Base-by-base conservation (phyloP, 768 basidiomycete species). In the Paxillus involutus region DNA sequence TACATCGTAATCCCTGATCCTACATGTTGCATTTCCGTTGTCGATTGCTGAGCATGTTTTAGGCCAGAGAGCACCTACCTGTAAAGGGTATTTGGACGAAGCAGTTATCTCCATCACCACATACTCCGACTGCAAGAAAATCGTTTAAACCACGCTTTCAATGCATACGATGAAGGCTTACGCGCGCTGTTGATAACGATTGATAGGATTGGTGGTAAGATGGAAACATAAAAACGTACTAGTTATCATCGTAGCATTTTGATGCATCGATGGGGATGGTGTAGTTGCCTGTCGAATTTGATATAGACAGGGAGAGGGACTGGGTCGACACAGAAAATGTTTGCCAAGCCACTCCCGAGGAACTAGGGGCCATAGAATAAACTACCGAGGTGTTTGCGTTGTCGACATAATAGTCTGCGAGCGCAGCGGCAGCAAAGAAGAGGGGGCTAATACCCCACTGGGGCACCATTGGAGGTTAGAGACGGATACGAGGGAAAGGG, bases 1-100 rank as follows among this genome's bases (percentile, higher is more conserved):
- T 66, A 69, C 51, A 69, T 61, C 32, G 59, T 52, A 46, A 67
- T 66, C 11, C 65, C 67, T 0, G 65, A 63, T 21, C 67, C 65
- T 66, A 8, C 16, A 32, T 44, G 21, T 13, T 14, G 8, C 26
- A 42, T 37, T 12, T 16, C 40, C 3, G 16, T 51, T 0, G 19
- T 9, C 60, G 21, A 53, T 19, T 29, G 14, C 8, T 14, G 21
- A 21, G 0, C 33, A 36, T 9, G 35, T 6, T 14, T 26, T 1
- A 2, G 21, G 42, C 40, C 3, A 33, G 51, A 26, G 6, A 29
- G 32, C 1, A 29, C 19, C 30, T 48, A 61, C 66, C 65, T 37
- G 7, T 47, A 21, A 66, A 68, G 43, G 65, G 66, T 17, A 66
- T 47, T 41, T 57, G 11, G 32, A 66, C 30, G 8, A 9, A 49